These are phyloP conservation scores for Amylocystis lapponica DNA, from an alignment of 768 basidiomycete species.

Conservation along the genomic window DNA sequence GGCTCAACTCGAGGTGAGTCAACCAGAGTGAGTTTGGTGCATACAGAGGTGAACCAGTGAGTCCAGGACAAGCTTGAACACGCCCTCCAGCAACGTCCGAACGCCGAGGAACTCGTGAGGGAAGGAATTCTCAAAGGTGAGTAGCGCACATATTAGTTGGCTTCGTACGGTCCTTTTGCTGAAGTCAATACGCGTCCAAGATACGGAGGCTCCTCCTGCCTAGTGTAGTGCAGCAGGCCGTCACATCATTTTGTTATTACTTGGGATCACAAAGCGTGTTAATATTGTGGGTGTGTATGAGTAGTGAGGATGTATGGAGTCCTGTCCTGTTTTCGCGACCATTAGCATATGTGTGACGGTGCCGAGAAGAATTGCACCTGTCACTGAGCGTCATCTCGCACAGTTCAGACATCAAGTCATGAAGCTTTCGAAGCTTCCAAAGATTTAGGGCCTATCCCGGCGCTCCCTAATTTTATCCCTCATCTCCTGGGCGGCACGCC, in stretches of 20 bases:
- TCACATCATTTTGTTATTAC: too few relatives aligned
- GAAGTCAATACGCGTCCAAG: conserved; percentile 1
- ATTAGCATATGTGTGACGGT: too few relatives aligned
- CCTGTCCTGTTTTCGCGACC: too few relatives aligned
- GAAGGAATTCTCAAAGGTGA: conserved; percentile 52
- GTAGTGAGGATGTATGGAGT: too few relatives aligned
- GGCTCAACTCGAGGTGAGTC: conserved; percentile 55
- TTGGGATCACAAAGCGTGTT: too few relatives aligned
- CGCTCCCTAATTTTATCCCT: conserved; percentile 29
- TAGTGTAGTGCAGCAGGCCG: too few relatives aligned
- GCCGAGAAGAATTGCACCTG: too few relatives aligned
- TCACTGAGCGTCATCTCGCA: too few relatives aligned
- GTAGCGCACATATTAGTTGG: conserved; percentile 14
- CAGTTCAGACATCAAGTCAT: too few relatives aligned
- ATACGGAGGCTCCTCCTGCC: conserved; percentile 12
- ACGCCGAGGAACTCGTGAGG: conserved; percentile 57
- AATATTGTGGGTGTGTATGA: too few relatives aligned
- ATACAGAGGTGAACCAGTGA: background rate
- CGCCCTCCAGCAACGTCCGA: conserved; percentile 51
- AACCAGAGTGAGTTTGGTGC: background rate
- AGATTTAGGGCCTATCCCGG: conserved; percentile 7
- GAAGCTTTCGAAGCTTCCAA: too few relatives aligned
- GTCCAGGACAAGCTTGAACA: conserved; percentile 62
- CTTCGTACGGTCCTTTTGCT: too few relatives aligned
- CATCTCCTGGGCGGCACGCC: conserved; percentile 49